Percentiles rank a stretch among this genome's conserved stretches.
Evolutionary conservation across 352 stramenopile genomes (phyloP).

Genomic region (Globisporangium spiculum): DNA sequence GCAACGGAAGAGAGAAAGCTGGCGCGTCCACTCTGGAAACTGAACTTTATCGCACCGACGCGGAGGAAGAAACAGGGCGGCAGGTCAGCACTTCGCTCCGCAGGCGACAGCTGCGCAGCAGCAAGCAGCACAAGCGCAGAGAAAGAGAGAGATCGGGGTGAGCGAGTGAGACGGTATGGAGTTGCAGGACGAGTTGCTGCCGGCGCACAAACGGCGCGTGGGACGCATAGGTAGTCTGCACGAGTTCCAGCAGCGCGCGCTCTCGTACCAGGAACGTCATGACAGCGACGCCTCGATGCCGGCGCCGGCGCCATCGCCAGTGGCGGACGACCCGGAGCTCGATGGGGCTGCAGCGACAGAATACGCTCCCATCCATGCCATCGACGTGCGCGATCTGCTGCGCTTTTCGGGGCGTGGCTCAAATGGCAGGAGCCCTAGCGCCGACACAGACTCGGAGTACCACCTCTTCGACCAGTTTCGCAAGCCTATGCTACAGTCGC

Average conservation of each 20-base stretch:
- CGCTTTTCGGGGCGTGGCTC: conserved; percentile 14
- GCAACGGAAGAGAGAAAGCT: background rate
- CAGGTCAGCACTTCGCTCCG: background rate
- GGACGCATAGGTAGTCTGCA: conserved; percentile 75
- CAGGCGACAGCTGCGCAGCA: conserved; percentile 1
- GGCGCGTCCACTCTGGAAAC: background rate
- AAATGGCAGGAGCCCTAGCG: conserved; percentile 14
- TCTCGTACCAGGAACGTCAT: conserved; percentile 40
- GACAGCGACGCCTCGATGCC: conserved; percentile 11
- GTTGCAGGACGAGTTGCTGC: conserved; percentile 43
- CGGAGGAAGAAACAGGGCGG: background rate
- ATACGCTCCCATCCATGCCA: background rate
- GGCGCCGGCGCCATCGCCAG: background rate
- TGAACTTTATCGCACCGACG: conserved; percentile 1
- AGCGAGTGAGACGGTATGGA: background rate
- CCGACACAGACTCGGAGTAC: conserved; percentile 35
- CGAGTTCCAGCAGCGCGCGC: conserved; percentile 81
- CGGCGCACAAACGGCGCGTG: conserved; percentile 60
- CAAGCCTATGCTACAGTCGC: conserved; percentile 18
- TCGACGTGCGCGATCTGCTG: conserved; percentile 21
- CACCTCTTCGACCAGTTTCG: conserved; percentile 17
- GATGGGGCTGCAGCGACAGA: background rate
- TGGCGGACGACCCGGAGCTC: background rate
- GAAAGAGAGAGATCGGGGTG: background rate
- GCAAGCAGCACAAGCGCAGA: background rate